Base-by-base conservation (phyloP, 176 grass and related monocot genomes). In the Hordeum vulgare region DNA sequence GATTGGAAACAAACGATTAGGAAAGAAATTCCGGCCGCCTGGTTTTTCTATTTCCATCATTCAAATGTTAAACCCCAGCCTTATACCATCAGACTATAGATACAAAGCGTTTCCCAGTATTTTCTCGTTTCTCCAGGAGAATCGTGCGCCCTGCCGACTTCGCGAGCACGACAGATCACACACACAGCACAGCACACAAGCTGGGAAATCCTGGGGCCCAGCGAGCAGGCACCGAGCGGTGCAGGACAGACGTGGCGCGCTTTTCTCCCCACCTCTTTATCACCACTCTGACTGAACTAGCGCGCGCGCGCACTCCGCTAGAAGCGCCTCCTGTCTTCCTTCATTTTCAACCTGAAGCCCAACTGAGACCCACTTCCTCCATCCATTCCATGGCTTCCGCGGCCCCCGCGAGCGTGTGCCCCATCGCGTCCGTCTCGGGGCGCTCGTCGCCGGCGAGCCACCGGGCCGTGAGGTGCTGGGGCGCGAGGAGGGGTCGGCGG, bases 401-500 rank as follows among this genome's bases (percentile, higher is more conserved):
- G 40, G 77, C 88, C 17, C 65, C 44, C 64, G 24, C 66, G 40
- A 78, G 59, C 44, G 26, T 53, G 21, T 82, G 63, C 73, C 83
- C 72, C 72, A 61, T 86, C 57, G 40, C 54, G 18, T 35, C 47
- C 56, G 39, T 69, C 29, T 66, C 70, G 53, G 63, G 77, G 42
- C 64, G 59, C 78, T 64, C 83, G 34, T 42, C 27, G 71, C 14
- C 51, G 64, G 7, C 54, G 45, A 41, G 35, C 44, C 23, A 74
- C 24, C 71, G 64, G 14, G 63, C 72, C 20, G 78, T 10, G 56
- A 65, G 88, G 72, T 90, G 83, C 64, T 82, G 88, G 78, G 17
- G 65, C 72, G 41, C 65, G 53, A 70, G 53, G 78, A 71, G 72
- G 34, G 62, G 62, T 41, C 63, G 88, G 70, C 25, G 78, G 73